Evolutionary conservation across 2,329 filamentous ascomycete genomes (phyloP), one percentile per base, ranked within the genome.

Genomic region (Trichophyton simii): DNA sequence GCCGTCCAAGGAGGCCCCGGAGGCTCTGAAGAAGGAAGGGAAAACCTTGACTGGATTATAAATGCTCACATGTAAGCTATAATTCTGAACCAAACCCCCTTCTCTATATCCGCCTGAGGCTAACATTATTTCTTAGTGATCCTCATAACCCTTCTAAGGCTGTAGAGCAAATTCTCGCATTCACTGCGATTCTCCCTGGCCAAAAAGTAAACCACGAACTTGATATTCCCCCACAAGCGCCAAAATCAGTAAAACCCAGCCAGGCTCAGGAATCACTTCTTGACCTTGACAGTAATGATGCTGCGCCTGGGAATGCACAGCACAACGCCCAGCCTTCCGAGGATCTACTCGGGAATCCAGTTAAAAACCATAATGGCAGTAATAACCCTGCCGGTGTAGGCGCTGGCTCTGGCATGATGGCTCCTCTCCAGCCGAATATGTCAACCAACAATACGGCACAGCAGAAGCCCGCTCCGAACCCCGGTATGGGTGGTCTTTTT

Each of bases 171-270:
- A 91, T 97, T 61, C 79, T 95, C 67, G 81, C 87, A 25, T 91
- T 97, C 63, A 88, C 89, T 59, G 90, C 94, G 1, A 88, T 99
- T 63, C 71, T 97, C 28, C 83, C 84, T 44, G 91, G 90, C 36
- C 90, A 96, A 72, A 83, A 81, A 67, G 72, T 77, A 25, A 75
- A 76, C 48, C 75, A 79, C 60, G 77, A 79, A 71, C 82, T 82
- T 66, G 71, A 80, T 65, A 83, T 87, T 62, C 81, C 84, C 63
- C 77, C 81, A 63, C 76, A 77, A 59, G 65, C 70, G 54, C 57
- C 65, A 34, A 61, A 46, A 42, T 1, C 34, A 50, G 38, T 41
- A 31, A 54, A 60, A 31, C 4, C 58, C 28, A 60, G 44, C 34
- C 61, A 61, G 34, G 36, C 25, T 58, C 42, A 58, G 31, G 58